Evolutionary conservation across 768 basidiomycete species (phyloP).

Genomic region (Termitomyces sp.): DNA sequence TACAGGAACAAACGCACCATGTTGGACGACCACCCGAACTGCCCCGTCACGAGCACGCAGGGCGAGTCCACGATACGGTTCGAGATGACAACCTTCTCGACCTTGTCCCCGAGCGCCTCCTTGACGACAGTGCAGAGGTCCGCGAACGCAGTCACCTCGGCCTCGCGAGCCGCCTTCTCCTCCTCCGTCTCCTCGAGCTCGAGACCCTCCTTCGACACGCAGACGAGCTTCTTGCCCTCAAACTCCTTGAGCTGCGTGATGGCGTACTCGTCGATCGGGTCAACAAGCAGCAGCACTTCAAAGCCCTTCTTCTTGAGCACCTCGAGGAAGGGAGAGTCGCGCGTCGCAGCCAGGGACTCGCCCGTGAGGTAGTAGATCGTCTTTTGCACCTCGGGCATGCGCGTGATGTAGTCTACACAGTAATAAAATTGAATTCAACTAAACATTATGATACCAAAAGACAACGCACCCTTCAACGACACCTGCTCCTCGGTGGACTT

Average conservation of each 20-base stretch:
- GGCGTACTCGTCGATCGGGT: conserved; percentile 99
- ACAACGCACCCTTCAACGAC: conserved; percentile 77
- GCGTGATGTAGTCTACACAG: conserved; percentile 89
- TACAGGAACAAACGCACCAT: conserved; percentile 53
- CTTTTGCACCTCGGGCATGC: conserved; percentile 98
- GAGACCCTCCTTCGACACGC: conserved; percentile 98
- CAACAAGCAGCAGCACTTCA: conserved; percentile 94
- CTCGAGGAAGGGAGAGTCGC: conserved; percentile 98
- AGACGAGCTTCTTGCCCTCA: conserved; percentile 94
- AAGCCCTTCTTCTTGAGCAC: conserved; percentile 99
- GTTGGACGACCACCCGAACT: conserved; percentile 99
- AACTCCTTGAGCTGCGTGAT: conserved; percentile 99
- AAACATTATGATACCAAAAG: neutral
- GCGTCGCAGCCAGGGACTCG: conserved; percentile 86
- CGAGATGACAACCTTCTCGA: conserved; percentile 97
- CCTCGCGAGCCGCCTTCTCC: conserved; percentile 89
- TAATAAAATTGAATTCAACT: neutral
- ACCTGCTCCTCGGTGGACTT: conserved; percentile 87
- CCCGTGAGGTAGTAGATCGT: conserved; percentile 99
- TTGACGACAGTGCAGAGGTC: conserved; percentile 94
- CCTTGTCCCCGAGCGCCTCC: conserved; percentile 98
- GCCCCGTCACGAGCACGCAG: conserved; percentile 95
- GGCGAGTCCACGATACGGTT: conserved; percentile 98
- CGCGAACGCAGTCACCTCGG: conserved; percentile 74
- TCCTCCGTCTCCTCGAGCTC: conserved; percentile 99